phyloP scores from a whole-genome alignment of 768 basidiomycete genomes.

The Hortiboletus flavorubellus region DNA sequence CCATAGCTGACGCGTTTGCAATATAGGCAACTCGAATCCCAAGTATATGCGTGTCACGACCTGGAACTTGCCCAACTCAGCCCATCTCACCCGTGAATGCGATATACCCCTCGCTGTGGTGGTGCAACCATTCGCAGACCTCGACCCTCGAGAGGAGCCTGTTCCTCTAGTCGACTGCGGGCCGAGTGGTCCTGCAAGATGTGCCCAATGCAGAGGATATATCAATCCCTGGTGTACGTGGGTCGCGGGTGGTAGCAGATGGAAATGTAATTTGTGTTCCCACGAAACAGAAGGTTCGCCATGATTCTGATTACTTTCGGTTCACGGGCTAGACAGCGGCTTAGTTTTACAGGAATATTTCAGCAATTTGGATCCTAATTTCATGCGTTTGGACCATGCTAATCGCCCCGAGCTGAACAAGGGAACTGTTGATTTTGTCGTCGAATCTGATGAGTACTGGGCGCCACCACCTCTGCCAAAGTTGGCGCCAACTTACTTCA shows the following conservation, averaged over 20 bases:
- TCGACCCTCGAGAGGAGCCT: constrained; percentile 73
- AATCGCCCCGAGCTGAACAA: constrained; percentile 83
- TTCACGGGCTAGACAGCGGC: neutral
- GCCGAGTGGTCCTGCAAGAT: constrained; percentile 74
- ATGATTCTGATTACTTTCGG: neutral
- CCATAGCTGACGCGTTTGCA: constrained; percentile 15
- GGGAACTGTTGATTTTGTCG: constrained; percentile 90
- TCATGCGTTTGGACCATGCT: constrained; percentile 74
- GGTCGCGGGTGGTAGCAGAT: constrained; percentile 75
- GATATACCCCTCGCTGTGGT: constrained; percentile 81
- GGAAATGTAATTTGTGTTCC: constrained; percentile 90
- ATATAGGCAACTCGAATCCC: constrained; percentile 82
- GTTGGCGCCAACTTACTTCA: constrained; percentile 51
- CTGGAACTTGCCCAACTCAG: constrained; percentile 81
- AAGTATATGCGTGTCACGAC: constrained; percentile 87
- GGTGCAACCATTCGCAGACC: constrained; percentile 87
- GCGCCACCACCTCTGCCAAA: constrained; percentile 62
- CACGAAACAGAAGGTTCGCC: constrained; percentile 79
- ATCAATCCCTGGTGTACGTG: constrained; percentile 93
- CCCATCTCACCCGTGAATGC: constrained; percentile 75
- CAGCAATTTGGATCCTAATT: constrained; percentile 73
- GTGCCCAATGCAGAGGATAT: constrained; percentile 81
- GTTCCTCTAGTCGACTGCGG: constrained; percentile 76
- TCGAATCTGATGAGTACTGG: constrained; percentile 78
- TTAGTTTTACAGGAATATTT: constrained; percentile 82